A percentile compares a stretch with the other conserved stretches of the same genome.
Evolutionary conservation across 2,329 filamentous ascomycete genomes (phyloP).

Genomic region (Lecanicillium sp.): DNA sequence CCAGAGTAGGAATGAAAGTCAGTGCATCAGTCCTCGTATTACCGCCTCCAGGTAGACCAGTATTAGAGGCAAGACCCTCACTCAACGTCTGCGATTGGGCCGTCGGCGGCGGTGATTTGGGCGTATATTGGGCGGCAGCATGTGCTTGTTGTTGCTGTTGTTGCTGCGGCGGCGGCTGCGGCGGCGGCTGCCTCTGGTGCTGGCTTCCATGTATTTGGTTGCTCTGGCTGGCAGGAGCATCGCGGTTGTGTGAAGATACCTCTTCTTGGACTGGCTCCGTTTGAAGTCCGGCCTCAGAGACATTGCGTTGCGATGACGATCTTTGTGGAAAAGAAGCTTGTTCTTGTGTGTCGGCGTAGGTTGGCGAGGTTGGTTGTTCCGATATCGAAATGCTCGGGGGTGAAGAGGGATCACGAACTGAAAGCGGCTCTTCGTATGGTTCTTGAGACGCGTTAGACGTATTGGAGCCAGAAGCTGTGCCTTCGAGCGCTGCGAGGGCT

Average conservation of each 20-base stretch:
- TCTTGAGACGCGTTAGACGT: constrained; percentile 18
- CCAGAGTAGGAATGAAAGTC: constrained; percentile 72
- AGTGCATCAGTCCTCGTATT: constrained; percentile 66
- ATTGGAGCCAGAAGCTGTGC: constrained; percentile 28
- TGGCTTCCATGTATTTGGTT: constrained; percentile 17
- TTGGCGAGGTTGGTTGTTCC: constrained; percentile 55
- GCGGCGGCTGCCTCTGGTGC: constrained; percentile 18
- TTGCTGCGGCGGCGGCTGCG: constrained; percentile 9
- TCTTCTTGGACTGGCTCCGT: constrained; percentile 30
- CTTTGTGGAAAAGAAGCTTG: constrained; percentile 41
- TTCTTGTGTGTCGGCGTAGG: constrained; percentile 22
- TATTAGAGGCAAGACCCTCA: constrained; percentile 30
- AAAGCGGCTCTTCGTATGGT: constrained; percentile 27
- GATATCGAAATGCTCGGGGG: constrained; percentile 42
- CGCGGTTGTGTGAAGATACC: constrained; percentile 9
- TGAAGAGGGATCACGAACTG: constrained; percentile 29
- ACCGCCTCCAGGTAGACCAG: constrained; percentile 62
- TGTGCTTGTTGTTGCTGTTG: constrained; percentile 9
- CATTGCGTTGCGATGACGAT: constrained; percentile 46
- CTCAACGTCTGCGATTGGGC: constrained; percentile 20
- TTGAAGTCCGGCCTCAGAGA: constrained; percentile 36
- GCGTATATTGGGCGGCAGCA: constrained; percentile 19
- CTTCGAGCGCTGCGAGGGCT: constrained; percentile 43
- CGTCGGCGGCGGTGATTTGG: constrained; percentile 18
- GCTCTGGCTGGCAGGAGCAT: neutral